phyloP scores from a whole-genome alignment of 345 rosid genomes.

The Euclidium syriacum region DNA sequence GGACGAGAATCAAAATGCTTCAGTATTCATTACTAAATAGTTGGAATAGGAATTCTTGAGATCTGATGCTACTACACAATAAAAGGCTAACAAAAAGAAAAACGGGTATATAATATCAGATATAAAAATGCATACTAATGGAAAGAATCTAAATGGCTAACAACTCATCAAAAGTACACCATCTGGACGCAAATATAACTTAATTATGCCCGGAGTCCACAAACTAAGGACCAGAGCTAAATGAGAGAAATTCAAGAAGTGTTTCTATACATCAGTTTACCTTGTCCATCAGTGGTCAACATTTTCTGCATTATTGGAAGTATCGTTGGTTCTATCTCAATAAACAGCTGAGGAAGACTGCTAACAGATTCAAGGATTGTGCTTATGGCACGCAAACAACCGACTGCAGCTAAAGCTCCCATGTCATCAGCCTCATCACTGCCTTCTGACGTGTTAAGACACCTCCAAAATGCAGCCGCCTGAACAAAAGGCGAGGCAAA shows the following conservation, averaged over 20 bases:
- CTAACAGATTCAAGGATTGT: conserved; percentile 94
- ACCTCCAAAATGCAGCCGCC: conserved; percentile 98
- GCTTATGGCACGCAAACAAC: conserved; percentile 95
- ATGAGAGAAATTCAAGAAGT: background rate
- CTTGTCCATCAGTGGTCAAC: conserved; percentile 98
- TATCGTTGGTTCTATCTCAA: conserved; percentile 80
- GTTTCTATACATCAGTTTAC: conserved; percentile 30
- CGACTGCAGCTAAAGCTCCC: conserved; percentile 96
- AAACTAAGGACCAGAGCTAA: background rate
- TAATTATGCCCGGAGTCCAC: conserved; percentile 3
- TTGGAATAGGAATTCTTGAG: conserved; percentile 8
- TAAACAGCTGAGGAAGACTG: conserved; percentile 83
- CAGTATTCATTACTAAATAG: background rate
- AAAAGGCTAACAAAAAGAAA: background rate
- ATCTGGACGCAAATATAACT: background rate
- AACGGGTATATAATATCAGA: background rate
- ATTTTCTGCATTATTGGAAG: conserved; percentile 91
- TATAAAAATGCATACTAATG: background rate
- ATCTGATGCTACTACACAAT: conserved; percentile 18
- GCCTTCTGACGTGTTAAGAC: conserved; percentile 84
- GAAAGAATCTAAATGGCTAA: background rate
- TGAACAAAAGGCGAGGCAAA: conserved; percentile 23
- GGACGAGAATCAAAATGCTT: conserved; percentile 8
- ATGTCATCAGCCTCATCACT: conserved; percentile 79
- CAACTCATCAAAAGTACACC: background rate